These are phyloP conservation scores for Colletotrichum endophyticum DNA, from an alignment of 2,329 filamentous ascomycete genomes.

Conservation along the genomic window DNA sequence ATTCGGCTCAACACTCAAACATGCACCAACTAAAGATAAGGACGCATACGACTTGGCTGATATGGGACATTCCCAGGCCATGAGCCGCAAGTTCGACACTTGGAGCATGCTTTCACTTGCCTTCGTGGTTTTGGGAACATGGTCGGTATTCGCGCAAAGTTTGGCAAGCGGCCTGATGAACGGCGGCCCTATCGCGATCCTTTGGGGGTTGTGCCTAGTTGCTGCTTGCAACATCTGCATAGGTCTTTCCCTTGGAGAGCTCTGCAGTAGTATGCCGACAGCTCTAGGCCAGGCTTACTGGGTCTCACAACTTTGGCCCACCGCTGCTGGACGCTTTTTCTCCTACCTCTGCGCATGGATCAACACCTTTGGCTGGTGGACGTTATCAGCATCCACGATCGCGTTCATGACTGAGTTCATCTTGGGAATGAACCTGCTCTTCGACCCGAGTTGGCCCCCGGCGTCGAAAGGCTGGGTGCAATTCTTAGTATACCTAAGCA, in stretches of 20 bases:
- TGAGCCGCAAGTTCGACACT: constrained; percentile 52
- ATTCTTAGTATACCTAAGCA: constrained; percentile 59
- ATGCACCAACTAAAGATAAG: constrained; percentile 23
- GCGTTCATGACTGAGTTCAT: constrained; percentile 65
- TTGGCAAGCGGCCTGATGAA: constrained; percentile 52
- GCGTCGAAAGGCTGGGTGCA: constrained; percentile 52
- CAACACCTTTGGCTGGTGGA: constrained; percentile 66
- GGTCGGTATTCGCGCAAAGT: constrained; percentile 59
- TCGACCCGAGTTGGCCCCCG: constrained; percentile 50
- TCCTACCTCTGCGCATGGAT: constrained; percentile 66
- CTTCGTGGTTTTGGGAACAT: constrained; percentile 62
- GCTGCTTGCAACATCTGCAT: constrained; percentile 58
- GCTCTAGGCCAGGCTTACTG: constrained; percentile 66
- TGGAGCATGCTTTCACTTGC: constrained; percentile 63
- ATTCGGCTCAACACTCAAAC: background rate
- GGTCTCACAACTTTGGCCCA: constrained; percentile 46
- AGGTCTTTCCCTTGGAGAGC: constrained; percentile 59
- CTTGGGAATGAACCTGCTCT: constrained; percentile 61
- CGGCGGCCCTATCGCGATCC: constrained; percentile 57
- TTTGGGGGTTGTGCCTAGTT: constrained; percentile 61
- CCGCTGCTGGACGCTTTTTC: constrained; percentile 48
- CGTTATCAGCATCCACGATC: constrained; percentile 57
- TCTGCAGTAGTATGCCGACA: constrained; percentile 64
- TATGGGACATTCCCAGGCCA: constrained; percentile 42
- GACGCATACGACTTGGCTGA: constrained; percentile 44